Percentiles rank a stretch among this genome's conserved stretches.
Conservation (phyloP, 1,139 yeast species). For the Protomyces macrosporus region DNA sequence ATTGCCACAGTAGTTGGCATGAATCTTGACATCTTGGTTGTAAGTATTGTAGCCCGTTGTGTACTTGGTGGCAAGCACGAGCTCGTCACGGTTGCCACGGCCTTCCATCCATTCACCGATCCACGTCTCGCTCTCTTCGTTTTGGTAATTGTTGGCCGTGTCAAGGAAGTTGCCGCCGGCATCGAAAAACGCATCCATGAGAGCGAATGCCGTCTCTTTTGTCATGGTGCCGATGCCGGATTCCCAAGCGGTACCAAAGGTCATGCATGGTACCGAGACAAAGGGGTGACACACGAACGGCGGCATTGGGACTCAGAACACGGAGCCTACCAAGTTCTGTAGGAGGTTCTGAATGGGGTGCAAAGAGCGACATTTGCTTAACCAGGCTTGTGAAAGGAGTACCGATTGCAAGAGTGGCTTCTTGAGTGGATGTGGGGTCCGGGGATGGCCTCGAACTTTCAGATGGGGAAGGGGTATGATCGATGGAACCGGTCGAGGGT, state of each 20-base stretch:
- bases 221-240: constrained; percentile 31
- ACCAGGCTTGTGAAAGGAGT: too few relatives aligned
- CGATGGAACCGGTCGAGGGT: too few relatives aligned
- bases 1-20: constrained; percentile 31
- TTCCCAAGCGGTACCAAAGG: constrained; percentile 34
- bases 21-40: constrained; percentile 12
- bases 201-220: constrained; percentile 32
- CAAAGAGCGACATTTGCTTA: constrained; percentile 7
- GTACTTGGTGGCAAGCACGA: constrained; percentile 33
- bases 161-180: constrained; percentile 36
- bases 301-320: constrained; percentile 34
- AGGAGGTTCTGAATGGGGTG: constrained; percentile 31
- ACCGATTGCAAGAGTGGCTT: too few relatives aligned
- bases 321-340: constrained; percentile 31
- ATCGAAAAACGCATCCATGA: constrained; percentile 33
- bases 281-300: constrained; percentile 35
- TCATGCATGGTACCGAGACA: constrained; percentile 36
- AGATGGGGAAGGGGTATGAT: too few relatives aligned
- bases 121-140: constrained; percentile 30
- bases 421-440: too few relatives aligned
- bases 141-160: constrained; percentile 35
- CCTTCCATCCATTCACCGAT: constrained; percentile 33
- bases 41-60: constrained; percentile 29
- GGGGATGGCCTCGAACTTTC: too few relatives aligned
- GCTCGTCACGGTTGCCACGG: constrained; percentile 31